phyloP scores from a whole-genome alignment of 148 eudicot genomes.

The Vaccinium vitisidaea region DNA sequence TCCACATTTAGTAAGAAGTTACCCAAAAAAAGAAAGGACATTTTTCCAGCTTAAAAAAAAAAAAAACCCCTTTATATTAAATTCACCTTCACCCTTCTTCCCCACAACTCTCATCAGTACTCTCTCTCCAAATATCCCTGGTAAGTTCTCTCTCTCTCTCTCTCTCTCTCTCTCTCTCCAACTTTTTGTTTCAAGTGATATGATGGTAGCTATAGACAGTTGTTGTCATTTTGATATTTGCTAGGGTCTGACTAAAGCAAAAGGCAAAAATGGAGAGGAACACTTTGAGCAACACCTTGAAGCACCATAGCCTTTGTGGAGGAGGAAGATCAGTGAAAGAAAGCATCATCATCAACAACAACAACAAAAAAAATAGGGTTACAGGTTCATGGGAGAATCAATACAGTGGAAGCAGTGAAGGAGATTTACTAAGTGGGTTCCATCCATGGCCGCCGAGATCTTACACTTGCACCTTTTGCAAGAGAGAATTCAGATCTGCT shows the following conservation, averaged over 20 bases:
- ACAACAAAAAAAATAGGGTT: background rate
- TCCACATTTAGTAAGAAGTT: slow-evolving; percentile 29
- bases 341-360: background rate
- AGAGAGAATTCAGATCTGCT: slow-evolving; percentile 89
- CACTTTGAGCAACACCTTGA: slow-evolving; percentile 1
- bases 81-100: slow-evolving; percentile 22
- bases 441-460: slow-evolving; percentile 79
- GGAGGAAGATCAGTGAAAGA: slow-evolving; percentile 23
- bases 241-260: slow-evolving; percentile 19
- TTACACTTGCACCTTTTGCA: slow-evolving; percentile 74
- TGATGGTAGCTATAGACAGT: background rate
- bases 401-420: background rate
- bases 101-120: slow-evolving; percentile 2
- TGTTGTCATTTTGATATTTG: slow-evolving; percentile 15
- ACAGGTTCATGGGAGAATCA: slow-evolving; percentile 28
- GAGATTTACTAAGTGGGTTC: slow-evolving; percentile 30
- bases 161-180: slow-evolving; percentile 21
- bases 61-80: slow-evolving; percentile 19
- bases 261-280: slow-evolving; percentile 28
- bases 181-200: background rate
- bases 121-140: slow-evolving; percentile 4
- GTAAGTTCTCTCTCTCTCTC: slow-evolving; percentile 9
- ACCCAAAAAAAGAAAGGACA: slow-evolving; percentile 28
- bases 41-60: slow-evolving; percentile 15
- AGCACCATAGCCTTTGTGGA: slow-evolving; percentile 13